These are phyloP conservation scores for Nissolia schottii DNA, from an alignment of 306 rosid genomes.

Conservation along the genomic window DNA sequence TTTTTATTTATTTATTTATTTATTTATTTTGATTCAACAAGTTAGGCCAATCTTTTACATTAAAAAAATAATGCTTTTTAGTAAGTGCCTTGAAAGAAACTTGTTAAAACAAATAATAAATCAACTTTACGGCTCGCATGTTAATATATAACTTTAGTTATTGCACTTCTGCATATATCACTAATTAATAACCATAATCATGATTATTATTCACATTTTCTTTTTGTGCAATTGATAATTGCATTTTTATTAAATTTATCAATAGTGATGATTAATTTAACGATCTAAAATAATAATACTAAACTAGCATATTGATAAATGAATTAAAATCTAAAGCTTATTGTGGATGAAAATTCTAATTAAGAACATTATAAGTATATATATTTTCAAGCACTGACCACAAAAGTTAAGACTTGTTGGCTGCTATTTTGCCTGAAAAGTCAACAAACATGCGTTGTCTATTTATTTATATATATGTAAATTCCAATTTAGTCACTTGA, in stretches of 20 bases:
- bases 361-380: background rate
- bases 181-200: background rate
- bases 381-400: background rate
- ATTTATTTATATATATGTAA: background rate
- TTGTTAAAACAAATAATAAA: background rate
- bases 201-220: background rate
- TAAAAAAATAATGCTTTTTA: background rate
- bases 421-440: constrained; percentile 18
- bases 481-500: background rate
- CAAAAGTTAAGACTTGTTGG: background rate
- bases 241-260: background rate
- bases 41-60: constrained; percentile 5
- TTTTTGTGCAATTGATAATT: background rate
- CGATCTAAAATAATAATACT: background rate
- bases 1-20: no score
- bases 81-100: background rate
- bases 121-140: background rate
- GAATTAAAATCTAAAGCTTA: background rate
- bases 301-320: background rate
- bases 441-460: constrained; percentile 12
- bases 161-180: background rate
- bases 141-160: background rate
- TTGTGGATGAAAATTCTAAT: background rate
- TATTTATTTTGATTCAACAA: no score
- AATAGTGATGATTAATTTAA: background rate